Evolutionary conservation across 2,329 filamentous ascomycete genomes (phyloP).

Genomic region (Phialophora chinensis): DNA sequence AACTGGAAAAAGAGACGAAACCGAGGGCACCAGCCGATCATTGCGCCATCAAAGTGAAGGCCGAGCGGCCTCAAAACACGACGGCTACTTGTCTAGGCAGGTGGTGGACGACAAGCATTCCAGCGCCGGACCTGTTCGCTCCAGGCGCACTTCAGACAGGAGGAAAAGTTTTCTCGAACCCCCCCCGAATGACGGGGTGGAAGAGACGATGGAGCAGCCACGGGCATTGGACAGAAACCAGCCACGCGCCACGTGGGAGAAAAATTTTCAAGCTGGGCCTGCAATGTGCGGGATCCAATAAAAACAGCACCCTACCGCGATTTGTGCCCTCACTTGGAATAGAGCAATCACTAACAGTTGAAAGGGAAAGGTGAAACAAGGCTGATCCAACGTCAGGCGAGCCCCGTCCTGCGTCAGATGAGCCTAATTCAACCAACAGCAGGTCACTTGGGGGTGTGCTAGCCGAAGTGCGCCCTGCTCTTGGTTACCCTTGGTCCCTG

Average conservation of each 20-base stretch:
- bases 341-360: slow-evolving; percentile 13
- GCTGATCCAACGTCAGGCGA: slow-evolving; percentile 40
- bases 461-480: slow-evolving; percentile 8
- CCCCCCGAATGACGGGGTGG: background rate
- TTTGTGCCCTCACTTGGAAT: slow-evolving; percentile 25
- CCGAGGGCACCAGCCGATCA: slow-evolving; percentile 25
- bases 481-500: slow-evolving; percentile 9
- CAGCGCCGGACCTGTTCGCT: slow-evolving; percentile 2
- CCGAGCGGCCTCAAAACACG: background rate
- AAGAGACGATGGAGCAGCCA: background rate
- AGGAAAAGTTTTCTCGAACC: slow-evolving; percentile 18
- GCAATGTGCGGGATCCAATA: slow-evolving; percentile 36
- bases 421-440: slow-evolving; percentile 24
- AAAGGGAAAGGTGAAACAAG: slow-evolving; percentile 30
- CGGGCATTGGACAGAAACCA: slow-evolving; percentile 14
- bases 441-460: slow-evolving; percentile 16
- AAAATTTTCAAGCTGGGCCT: slow-evolving; percentile 35
- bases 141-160: background rate
- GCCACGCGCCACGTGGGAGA: slow-evolving; percentile 30
- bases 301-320: slow-evolving; percentile 17
- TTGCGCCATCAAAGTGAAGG: slow-evolving; percentile 21
- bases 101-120: background rate
- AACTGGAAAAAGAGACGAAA: slow-evolving; percentile 18
- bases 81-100: background rate
- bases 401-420: slow-evolving; percentile 34